Conservation (phyloP, 345 rosid species). For the Sisymbrium irio region DNA sequence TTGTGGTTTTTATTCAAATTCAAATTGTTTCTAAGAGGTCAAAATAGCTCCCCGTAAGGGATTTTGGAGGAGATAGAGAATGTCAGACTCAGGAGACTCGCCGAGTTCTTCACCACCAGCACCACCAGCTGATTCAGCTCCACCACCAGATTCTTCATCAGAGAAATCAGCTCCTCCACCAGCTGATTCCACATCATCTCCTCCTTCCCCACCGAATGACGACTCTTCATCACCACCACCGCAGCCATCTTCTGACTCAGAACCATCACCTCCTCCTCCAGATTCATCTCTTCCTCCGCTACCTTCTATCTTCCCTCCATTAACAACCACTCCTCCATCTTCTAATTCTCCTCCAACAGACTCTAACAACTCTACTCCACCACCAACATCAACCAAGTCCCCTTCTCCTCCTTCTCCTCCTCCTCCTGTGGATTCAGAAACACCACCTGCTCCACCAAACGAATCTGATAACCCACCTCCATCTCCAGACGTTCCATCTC, state of each 20-base stretch:
- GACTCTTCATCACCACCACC: slow-evolving; percentile 31
- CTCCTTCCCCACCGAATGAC: slow-evolving; percentile 30
- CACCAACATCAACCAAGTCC: slow-evolving; percentile 31
- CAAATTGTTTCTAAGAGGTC: not conserved
- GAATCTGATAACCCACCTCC: slow-evolving; percentile 17
- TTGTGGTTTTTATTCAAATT: not conserved
- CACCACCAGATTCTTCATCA: slow-evolving; percentile 12
- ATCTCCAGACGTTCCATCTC: slow-evolving; percentile 1
- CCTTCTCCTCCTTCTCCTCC: slow-evolving; percentile 40
- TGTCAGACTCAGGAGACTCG: slow-evolving; percentile 45
- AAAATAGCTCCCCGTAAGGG: not conserved
- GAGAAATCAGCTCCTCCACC: slow-evolving; percentile 23
- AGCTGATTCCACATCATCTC: not conserved
- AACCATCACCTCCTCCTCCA: slow-evolving; percentile 29
- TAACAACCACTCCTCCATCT: not conserved
- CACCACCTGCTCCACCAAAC: slow-evolving; percentile 32
- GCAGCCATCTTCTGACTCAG: slow-evolving; percentile 23
- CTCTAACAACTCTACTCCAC: slow-evolving; percentile 14
- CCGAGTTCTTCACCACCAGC: slow-evolving; percentile 42
- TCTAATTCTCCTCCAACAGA: slow-evolving; percentile 27
- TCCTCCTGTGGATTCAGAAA: slow-evolving; percentile 22
- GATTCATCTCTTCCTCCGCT: slow-evolving; percentile 20
- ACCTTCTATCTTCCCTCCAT: slow-evolving; percentile 21
- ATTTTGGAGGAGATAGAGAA: slow-evolving; percentile 11
- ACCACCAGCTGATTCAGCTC: slow-evolving; percentile 19